Conservation (phyloP, 108 stramenopile genomes). For the Pelagomonas calceolata region DNA sequence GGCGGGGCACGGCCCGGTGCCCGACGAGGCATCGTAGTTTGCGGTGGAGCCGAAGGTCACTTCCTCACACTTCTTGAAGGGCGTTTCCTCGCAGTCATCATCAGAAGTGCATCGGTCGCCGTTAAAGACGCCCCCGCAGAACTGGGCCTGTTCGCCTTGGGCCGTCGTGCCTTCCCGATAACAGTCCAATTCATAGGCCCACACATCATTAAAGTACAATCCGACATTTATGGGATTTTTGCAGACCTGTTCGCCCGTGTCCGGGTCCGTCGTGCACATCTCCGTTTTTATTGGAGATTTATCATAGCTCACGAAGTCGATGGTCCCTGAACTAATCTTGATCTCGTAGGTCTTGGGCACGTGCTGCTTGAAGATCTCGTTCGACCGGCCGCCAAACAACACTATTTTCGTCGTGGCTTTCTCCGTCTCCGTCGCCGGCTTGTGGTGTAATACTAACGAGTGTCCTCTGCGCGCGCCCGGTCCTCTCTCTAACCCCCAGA, state of each 20-base stretch:
- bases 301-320: slow-evolving; percentile 59
- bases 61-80: too few species aligned
- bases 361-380: slow-evolving; percentile 39
- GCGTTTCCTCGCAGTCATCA: too few species aligned
- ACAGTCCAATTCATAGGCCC: slow-evolving; percentile 63
- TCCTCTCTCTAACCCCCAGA: slow-evolving; percentile 26
- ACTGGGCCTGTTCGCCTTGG: too few species aligned
- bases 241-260: slow-evolving; percentile 17
- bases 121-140: too few species aligned
- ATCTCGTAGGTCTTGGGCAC: slow-evolving; percentile 44
- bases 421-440: too few species aligned
- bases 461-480: slow-evolving; percentile 39
- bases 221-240: slow-evolving; percentile 31
- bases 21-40: too few species aligned
- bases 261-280: slow-evolving; percentile 15
- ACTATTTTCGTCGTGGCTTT: slow-evolving; percentile 25
- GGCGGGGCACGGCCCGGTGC: too few species aligned
- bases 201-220: slow-evolving; percentile 63
- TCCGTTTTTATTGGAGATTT: slow-evolving; percentile 35
- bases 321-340: slow-evolving; percentile 38
- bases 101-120: too few species aligned
- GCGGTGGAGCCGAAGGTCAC: too few species aligned
- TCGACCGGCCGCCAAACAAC: slow-evolving; percentile 54
- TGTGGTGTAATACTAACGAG: slow-evolving; percentile 33
- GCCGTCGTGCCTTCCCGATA: not conserved